phyloP scores from a whole-genome alignment of 73 alveolate species.

The Paramecium caudatum region DNA sequence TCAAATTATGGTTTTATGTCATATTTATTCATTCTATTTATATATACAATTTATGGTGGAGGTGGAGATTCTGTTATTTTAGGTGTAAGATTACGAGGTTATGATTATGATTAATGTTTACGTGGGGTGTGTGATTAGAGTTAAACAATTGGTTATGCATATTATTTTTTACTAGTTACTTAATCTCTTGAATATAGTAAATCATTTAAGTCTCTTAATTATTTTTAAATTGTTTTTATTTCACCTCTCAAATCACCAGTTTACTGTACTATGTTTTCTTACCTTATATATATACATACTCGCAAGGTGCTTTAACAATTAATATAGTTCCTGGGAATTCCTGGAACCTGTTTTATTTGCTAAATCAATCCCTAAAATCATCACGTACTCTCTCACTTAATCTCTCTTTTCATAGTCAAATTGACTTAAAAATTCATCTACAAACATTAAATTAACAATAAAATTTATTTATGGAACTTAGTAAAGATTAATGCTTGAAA shows the following conservation, averaged over 20 bases:
- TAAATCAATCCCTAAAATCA: slow-evolving; percentile 7
- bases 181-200: not conserved
- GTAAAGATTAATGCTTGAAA: not conserved
- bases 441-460: slow-evolving; percentile 9
- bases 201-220: slow-evolving; percentile 15
- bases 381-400: not conserved
- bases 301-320: slow-evolving; percentile 5
- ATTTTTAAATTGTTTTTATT: slow-evolving; percentile 22
- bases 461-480: slow-evolving; percentile 19
- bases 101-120: not conserved
- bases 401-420: slow-evolving; percentile 2
- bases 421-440: slow-evolving; percentile 12
- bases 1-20: slow-evolving; percentile 48
- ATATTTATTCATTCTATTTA: not conserved
- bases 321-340: slow-evolving; percentile 15
- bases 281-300: not conserved
- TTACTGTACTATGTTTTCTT: slow-evolving; percentile 50
- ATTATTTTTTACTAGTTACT: not conserved
- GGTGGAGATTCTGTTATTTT: slow-evolving; percentile 64
- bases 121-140: not conserved
- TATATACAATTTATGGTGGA: slow-evolving; percentile 25
- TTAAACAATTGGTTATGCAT: not conserved
- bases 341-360: slow-evolving; percentile 30
- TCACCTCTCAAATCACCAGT: slow-evolving; percentile 13
- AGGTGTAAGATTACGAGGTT: slow-evolving; percentile 33